Evolutionary conservation across 306 rosid genomes (phyloP).

Genomic region (Pyrus communis): DNA sequence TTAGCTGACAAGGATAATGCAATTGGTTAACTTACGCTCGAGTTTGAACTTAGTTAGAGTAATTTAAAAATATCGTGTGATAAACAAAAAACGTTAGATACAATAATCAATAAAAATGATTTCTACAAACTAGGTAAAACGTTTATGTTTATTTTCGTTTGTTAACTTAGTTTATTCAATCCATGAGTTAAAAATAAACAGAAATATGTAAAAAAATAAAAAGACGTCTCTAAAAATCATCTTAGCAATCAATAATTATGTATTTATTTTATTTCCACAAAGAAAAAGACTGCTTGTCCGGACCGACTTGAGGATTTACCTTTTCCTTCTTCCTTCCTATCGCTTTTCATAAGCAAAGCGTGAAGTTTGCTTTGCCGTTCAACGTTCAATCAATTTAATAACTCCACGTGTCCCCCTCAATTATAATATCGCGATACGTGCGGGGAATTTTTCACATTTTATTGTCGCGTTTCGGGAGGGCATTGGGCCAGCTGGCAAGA

Average conservation of each 20-base stretch:
- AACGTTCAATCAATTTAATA: constrained; percentile 8
- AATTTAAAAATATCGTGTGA: too few species aligned
- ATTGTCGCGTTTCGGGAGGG: constrained; percentile 16
- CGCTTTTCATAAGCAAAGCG: constrained; percentile 13
- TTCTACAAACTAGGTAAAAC: too few species aligned
- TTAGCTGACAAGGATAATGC: too few species aligned
- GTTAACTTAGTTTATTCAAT: too few species aligned
- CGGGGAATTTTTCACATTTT: not conserved
- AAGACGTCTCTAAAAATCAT: too few species aligned
- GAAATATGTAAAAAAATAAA: rapidly evolving
- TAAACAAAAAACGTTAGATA: too few species aligned
- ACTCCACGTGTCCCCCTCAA: too few species aligned
- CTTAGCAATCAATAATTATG: not conserved
- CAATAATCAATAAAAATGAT: not conserved
- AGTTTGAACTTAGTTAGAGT: too few species aligned
- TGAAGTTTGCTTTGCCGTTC: not conserved
- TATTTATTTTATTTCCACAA: too few species aligned
- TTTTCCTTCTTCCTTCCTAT: not conserved
- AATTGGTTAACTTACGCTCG: not conserved
- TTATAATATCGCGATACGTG: too few species aligned
- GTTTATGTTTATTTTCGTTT: too few species aligned
- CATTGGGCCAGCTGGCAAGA: constrained; percentile 31
- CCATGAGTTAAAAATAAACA: too few species aligned
- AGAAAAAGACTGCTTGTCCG: not conserved
- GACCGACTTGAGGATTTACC: not conserved